phyloP scores from a whole-genome alignment of 352 stramenopile genomes.

The Blastocystis sp. region DNA sequence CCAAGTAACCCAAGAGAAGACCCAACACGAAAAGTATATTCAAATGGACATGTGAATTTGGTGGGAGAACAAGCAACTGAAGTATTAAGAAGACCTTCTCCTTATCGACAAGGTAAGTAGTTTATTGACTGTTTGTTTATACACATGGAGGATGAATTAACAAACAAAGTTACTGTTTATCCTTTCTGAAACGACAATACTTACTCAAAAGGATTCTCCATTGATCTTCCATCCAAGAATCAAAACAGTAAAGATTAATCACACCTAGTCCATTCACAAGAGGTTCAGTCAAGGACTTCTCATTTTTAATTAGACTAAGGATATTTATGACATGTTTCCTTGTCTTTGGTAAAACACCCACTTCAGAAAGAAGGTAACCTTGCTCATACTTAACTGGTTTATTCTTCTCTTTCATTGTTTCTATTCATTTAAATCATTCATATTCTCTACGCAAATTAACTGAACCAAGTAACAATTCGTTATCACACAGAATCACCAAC shows the following conservation, averaged over 20 bases:
- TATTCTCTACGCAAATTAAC: conserved; percentile 2
- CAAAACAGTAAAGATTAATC: conserved; percentile 9
- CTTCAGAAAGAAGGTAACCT: neutral
- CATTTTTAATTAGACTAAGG: neutral
- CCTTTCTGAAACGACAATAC: conserved; percentile 26
- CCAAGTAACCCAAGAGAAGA: no score
- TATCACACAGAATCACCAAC: neutral
- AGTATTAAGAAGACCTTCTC: no score
- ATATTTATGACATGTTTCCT: conserved; percentile 25
- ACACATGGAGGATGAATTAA: no score
- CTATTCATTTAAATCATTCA: conserved; percentile 5
- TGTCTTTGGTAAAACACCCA: conserved; percentile 6
- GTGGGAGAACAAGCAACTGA: no score
- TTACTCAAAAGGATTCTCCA: conserved; percentile 2
- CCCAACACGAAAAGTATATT: no score
- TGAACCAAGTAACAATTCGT: conserved; percentile 6
- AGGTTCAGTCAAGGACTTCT: neutral
- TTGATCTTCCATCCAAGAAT: conserved; percentile 8
- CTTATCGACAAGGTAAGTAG: no score
- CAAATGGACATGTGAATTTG: no score
- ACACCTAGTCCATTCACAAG: neutral
- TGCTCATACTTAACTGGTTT: neutral
- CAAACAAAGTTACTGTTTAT: neutral
- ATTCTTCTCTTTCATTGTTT: neutral
- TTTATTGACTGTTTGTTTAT: no score